Base-by-base conservation (phyloP, 2,329 filamentous ascomycete genomes). In the Raffaelea ambrosiae region DNA sequence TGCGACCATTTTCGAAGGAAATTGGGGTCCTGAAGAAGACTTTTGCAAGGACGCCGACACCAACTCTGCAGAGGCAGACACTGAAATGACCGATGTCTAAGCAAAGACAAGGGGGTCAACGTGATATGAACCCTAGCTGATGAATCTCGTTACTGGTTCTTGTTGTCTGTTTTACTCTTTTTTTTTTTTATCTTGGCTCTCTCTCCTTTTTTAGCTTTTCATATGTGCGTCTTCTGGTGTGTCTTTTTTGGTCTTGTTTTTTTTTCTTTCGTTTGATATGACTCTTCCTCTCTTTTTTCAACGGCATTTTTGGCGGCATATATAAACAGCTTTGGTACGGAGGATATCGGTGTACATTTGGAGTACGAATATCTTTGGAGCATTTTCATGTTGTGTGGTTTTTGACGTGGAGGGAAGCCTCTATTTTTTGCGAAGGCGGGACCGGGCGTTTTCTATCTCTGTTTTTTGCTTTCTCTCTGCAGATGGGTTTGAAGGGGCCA, bases 1-100 rank as follows among this genome's bases (percentile, higher is more conserved):
- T 40, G 93, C 93, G n/a, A 96, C 89, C 0, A 83, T 98, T 46
- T 98, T 86, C 58, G 93, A 98, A 68, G 93, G 93, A 53, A 93
- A 88, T 62, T 98, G 90, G 86, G 93, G 93, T 4, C 91, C 91
- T 29, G 83, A 70, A n/a, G 73, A 77, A 46, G 64, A 73, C 10
- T 47, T 41, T 13, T 43, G 44, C 8, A 26, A 44, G 61, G 69
- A 29, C 57, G 64, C 5, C 66, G 47, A 35, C 19, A 48, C 40
- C 43, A 49, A 19, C 42, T 51, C 13, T 11, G 40, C 57, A 19
- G 63, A 61, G 22, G 53, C 63, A 35, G 77, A 81, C 53, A 77
- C 74, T 4, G 76, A 79, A 59, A 81, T 81, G 77, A 78, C 68
- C 16, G 77, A 78, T 55, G 74, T 76, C 46, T 80, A 56, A 46